Evolutionary conservation across 2,329 filamentous ascomycete species (phyloP), one percentile per base, ranked within the genome.

Genomic region (Rhexocercosporidium sp.): DNA sequence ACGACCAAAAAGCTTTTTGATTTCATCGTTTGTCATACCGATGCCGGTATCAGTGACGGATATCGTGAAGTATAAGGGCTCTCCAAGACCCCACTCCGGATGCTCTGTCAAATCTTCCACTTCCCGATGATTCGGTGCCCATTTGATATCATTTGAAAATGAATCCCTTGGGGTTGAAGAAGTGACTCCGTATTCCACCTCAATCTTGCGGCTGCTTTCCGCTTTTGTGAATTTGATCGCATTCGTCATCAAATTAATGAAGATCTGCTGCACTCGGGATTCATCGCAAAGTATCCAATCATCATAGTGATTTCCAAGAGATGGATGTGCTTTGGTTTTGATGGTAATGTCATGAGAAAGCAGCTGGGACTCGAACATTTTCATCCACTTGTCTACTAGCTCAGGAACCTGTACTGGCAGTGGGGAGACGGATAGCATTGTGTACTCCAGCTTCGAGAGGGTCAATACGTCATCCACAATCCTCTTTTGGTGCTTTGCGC

Each of bases 161-260:
- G 64, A 44, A 3, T 56, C 65, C 47, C 67, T 66, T 27, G 70
- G 74, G 34, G 71, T 63, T 41, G 62, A 64, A 46, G 27, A 22
- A 20, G 65, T 57, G 6, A 68, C 70, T 37, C 69, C 69, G 31
- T 69, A 72, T 41, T 78, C 78, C 0, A 87, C 80, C 1, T 79
- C 80, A 44, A 88, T 83, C 51, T 86, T 85, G 7, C 89, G 85
- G 11, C 82, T 85, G 16, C 83, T 83, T 20, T 90, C 87, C 0
- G 83, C 84, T 49, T 88, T 89, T 0, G 92, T 96, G 75, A 95
- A 96, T 74, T 95, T 95, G 77, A 96, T 89, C 0, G 92, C 91
- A 73, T 95, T 95, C 3, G 91, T 92, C 18, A 92, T 86, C 2
- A 96, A 83, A 72, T 95, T 96, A 75, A 95, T 93, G 6, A 94